Evolutionary conservation across 768 basidiomycete species (phyloP).

Genomic region (Boletus rubroflammeus): DNA sequence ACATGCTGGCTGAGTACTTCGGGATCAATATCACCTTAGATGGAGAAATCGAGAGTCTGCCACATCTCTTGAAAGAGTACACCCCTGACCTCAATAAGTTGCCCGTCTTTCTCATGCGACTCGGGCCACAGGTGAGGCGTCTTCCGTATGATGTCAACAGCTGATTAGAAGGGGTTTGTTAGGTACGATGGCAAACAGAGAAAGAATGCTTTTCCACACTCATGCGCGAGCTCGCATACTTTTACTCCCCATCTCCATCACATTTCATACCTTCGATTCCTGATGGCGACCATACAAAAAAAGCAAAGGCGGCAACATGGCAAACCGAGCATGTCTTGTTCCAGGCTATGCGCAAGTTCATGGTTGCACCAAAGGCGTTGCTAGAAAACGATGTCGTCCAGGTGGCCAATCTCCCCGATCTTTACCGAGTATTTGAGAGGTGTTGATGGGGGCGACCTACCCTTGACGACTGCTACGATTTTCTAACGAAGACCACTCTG

Average conservation of each 20-base stretch:
- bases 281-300: conserved; percentile 38
- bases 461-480: conserved; percentile 1
- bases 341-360: conserved; percentile 77
- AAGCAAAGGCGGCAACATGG: conserved; percentile 64
- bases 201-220: conserved; percentile 82
- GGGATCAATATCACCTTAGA: conserved; percentile 63
- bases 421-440: conserved; percentile 93
- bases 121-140: conserved; percentile 76
- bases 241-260: conserved; percentile 61
- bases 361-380: conserved; percentile 62
- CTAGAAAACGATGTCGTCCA: conserved; percentile 77
- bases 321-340: conserved; percentile 91
- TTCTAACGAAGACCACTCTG: background rate
- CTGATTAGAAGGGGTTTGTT: background rate
- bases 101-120: conserved; percentile 84
- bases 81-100: conserved; percentile 89
- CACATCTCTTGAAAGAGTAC: conserved; percentile 80
- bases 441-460: conserved; percentile 48
- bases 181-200: conserved; percentile 91
- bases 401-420: conserved; percentile 83
- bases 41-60: conserved; percentile 72
- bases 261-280: conserved; percentile 14
- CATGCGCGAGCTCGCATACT: conserved; percentile 85
- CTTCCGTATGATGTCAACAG: background rate
- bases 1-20: conserved; percentile 94